A percentile compares a stretch with the other conserved stretches of the same genome.
These are phyloP conservation scores for Pleurotus pulmonarius DNA, from an alignment of 768 basidiomycete species.

Conservation along the genomic window DNA sequence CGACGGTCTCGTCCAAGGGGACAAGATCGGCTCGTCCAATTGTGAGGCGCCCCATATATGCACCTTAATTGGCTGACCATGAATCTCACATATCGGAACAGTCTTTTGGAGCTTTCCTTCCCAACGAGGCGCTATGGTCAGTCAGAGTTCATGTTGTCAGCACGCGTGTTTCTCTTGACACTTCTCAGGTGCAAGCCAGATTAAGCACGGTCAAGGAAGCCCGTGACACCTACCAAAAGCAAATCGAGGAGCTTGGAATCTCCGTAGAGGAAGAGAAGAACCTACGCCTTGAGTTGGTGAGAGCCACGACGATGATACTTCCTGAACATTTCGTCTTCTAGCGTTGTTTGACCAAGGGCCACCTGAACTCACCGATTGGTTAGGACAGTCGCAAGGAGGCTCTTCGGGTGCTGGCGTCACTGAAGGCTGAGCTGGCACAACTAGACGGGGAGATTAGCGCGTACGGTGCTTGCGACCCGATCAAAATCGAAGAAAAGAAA, in stretches of 20 bases:
- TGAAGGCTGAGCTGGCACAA: conserved; percentile 43
- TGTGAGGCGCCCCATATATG: conserved; percentile 48
- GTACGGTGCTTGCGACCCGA: conserved; percentile 85
- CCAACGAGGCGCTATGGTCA: conserved; percentile 74
- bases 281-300: conserved; percentile 56
- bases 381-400: conserved; percentile 57
- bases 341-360: neutral
- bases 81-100: conserved; percentile 23
- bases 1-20: conserved; percentile 79
- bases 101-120: conserved; percentile 98
- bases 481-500: conserved; percentile 72
- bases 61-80: conserved; percentile 8
- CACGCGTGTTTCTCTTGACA: neutral
- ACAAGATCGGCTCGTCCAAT: conserved; percentile 94
- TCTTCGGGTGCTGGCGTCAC: conserved; percentile 43
- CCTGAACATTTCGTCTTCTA: neutral
- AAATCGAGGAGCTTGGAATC: conserved; percentile 45
- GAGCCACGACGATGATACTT: conserved; percentile 10
- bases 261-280: conserved; percentile 48
- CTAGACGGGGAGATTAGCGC: conserved; percentile 69
- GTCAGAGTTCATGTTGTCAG: conserved; percentile 6
- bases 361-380: neutral
- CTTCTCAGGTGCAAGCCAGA: conserved; percentile 52
- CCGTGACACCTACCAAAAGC: conserved; percentile 34
- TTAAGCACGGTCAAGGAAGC: conserved; percentile 47